Percentiles rank a stretch among this genome's conserved stretches.
Conservation (phyloP, 2,329 filamentous ascomycete genomes). For the Fusarium vanettenii region DNA sequence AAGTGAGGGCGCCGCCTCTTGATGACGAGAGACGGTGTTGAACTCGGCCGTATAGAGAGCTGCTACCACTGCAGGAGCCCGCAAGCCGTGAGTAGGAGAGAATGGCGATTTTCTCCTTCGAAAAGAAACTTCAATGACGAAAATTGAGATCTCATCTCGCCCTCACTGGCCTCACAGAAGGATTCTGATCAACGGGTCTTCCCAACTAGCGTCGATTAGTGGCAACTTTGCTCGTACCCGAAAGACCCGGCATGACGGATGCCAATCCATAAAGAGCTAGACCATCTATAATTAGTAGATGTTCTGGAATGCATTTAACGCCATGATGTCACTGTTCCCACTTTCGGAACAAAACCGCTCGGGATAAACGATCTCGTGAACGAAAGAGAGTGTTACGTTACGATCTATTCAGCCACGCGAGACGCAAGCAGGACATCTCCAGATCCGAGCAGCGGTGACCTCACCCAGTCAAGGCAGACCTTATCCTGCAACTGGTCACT, state of each 20-base stretch:
- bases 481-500: not conserved
- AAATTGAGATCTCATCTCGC: not conserved
- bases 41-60: not conserved
- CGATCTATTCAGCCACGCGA: not conserved
- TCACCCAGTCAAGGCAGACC: not conserved
- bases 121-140: not conserved
- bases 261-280: not conserved
- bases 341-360: not conserved
- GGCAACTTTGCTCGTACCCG: conserved; percentile 3
- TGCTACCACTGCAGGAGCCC: not conserved
- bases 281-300: conserved; percentile 24
- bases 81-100: not conserved
- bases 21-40: not conserved
- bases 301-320: not conserved
- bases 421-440: not conserved
- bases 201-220: conserved; percentile 2
- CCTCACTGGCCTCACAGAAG: not conserved
- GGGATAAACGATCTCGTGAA: not conserved
- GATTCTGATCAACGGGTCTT: conserved; percentile 2
- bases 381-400: not conserved
- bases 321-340: conserved; percentile 11
- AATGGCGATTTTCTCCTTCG: not conserved
- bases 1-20: not conserved
- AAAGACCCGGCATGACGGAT: conserved; percentile 8
- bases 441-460: not conserved